phyloP scores from a whole-genome alignment of 2,329 filamentous ascomycete species.

The Periconia sp. region DNA sequence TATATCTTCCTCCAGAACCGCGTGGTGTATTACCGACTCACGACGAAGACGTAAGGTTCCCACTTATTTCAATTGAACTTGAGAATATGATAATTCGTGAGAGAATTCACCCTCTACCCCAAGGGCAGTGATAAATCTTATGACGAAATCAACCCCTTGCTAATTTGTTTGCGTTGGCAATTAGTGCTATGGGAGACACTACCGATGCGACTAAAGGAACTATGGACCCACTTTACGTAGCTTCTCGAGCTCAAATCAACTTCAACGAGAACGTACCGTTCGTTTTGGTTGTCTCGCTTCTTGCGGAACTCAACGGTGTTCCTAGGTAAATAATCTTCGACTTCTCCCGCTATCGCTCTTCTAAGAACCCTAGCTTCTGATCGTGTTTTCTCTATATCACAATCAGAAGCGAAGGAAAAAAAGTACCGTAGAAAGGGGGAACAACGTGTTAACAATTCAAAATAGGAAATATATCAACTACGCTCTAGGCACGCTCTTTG shows the following conservation, averaged over 20 bases:
- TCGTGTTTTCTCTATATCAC: too few relatives aligned
- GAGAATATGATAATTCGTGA: too few relatives aligned
- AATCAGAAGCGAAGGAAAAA: too few relatives aligned
- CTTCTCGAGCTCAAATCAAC: conserved; percentile 43
- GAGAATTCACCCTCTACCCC: too few relatives aligned
- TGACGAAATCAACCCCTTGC: background rate
- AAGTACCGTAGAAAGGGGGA: too few relatives aligned
- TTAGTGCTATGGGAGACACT: conserved; percentile 30
- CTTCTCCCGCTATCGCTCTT: background rate
- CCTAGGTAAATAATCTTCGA: conserved; percentile 24
- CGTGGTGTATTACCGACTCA: conserved; percentile 39
- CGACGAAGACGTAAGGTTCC: conserved; percentile 27
- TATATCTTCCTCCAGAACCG: conserved; percentile 46
- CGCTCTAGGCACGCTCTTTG: conserved; percentile 42
- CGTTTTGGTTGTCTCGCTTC: conserved; percentile 39
- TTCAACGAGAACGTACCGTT: conserved; percentile 50
- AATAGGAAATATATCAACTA: conserved; percentile 38
- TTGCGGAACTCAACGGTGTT: conserved; percentile 51
- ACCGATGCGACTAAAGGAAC: conserved; percentile 13
- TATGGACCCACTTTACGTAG: conserved; percentile 38
- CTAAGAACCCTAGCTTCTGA: too few relatives aligned
- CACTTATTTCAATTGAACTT: too few relatives aligned
- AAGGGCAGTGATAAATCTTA: background rate
- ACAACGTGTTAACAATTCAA: too few relatives aligned
- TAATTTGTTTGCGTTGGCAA: conserved; percentile 5